Evolutionary conservation across 441 rosid species (phyloP).

Genomic region (Arabidopsis hybrid): DNA sequence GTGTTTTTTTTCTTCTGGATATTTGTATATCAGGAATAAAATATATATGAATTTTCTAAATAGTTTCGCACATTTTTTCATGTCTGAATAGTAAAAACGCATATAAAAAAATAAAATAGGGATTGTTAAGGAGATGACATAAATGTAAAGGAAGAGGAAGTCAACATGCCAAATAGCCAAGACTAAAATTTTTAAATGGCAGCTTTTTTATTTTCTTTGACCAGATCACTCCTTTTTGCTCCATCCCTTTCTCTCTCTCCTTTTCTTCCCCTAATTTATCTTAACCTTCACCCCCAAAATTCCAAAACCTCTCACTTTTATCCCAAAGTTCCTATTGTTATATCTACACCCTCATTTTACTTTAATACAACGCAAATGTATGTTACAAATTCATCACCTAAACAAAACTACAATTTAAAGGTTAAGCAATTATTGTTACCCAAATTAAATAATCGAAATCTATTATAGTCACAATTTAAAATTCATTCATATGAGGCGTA

Average conservation of each 20-base stretch:
- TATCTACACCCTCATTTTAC: constrained; percentile 10
- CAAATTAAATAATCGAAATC: background rate
- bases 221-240: constrained; percentile 27
- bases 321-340: background rate
- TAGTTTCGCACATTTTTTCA: background rate
- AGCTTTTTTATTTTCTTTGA: constrained; percentile 35
- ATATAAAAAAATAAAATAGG: background rate
- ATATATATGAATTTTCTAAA: background rate
- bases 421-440: background rate
- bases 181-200: constrained; percentile 14
- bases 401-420: background rate
- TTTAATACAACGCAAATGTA: background rate
- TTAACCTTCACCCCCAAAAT: background rate
- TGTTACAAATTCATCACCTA: background rate
- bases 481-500: constrained; percentile 20
- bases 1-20: too few species aligned
- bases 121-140: constrained; percentile 28
- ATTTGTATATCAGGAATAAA: too few species aligned
- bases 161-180: constrained; percentile 35
- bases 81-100: constrained; percentile 14
- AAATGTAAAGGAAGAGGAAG: constrained; percentile 28
- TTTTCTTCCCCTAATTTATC: background rate
- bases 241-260: background rate
- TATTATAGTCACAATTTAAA: background rate
- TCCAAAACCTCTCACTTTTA: constrained; percentile 1